A percentile compares a stretch with the other conserved stretches of the same genome.
phyloP scores from a whole-genome alignment of 306 rosid genomes.

The Ormosia semicastrata region DNA sequence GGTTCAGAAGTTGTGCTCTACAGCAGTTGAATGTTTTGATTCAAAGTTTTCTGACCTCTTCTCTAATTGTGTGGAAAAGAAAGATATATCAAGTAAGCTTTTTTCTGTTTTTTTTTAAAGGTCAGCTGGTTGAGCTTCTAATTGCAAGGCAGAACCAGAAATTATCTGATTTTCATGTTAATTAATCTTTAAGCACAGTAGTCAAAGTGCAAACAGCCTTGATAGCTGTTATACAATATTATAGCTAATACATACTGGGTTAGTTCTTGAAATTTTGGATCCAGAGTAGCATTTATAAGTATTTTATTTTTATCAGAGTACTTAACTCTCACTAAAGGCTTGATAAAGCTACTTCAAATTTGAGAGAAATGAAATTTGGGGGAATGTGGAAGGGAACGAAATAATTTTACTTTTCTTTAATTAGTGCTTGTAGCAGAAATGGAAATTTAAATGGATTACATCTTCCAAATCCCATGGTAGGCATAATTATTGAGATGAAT shows the following conservation, averaged over 20 bases:
- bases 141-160: not conserved
- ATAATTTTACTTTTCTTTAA: not conserved
- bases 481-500: not conserved
- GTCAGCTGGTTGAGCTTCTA: constrained; percentile 6
- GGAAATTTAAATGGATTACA: not conserved
- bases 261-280: constrained; percentile 18
- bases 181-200: not conserved
- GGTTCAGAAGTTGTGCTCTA: constrained; percentile 76
- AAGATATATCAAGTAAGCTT: constrained; percentile 61
- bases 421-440: not conserved
- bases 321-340: constrained; percentile 6
- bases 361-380: not conserved
- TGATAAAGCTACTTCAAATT: not conserved
- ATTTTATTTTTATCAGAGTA: not conserved
- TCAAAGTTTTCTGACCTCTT: constrained; percentile 43
- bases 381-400: not conserved
- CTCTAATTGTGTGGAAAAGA: constrained; percentile 36
- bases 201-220: not conserved
- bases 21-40: constrained; percentile 70
- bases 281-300: constrained; percentile 13
- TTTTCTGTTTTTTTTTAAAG: not conserved
- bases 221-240: not conserved
- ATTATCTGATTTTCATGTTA: not conserved
- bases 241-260: not conserved
- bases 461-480: not conserved